Evolutionary conservation across 1,284 basidiomycete species (phyloP), one percentile per base, ranked within the genome.

Genomic region (Sanghuangporus weigelae): DNA sequence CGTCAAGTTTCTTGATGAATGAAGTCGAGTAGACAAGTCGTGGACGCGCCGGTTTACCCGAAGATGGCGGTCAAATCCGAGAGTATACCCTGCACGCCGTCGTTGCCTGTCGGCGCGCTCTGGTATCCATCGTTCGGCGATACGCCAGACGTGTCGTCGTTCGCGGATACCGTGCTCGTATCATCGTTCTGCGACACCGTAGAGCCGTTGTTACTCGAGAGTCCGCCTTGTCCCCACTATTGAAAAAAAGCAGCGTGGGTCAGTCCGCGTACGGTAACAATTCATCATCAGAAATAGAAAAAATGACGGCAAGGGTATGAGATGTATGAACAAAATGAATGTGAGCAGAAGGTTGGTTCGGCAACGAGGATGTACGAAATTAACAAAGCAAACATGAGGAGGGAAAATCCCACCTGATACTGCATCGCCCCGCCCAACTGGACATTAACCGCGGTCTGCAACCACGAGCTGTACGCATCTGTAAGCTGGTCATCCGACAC

Each of bases 91-190:
- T 57, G 55, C 10, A 62, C 60, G 19, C 63, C 63, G 36, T 65
- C 64, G 42, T 31, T 16, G 42, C 60, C 60, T 12, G 64, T 65
- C 74, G 67, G 71, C 59, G 70, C 70, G 73, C 77, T 63, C 74
- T 73, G 66, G 70, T 89, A 89, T 69, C 86, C 86, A 72, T 89
- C 86, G 66, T 87, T 84, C 35, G 87, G 87, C 3, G 85, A 84
- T 23, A 73, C 57, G 14, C 80, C 81, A 7, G 79, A 77, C 26
- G 72, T 70, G 57, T 73, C 72, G 16, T 72, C 65, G 36, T 68
- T 74, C 7, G 74, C 67, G 40, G 73, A 73, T 48, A 71, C 68
- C 6, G 69, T 67, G 7, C 75, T 82, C 23, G 74, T 73, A 57
- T 71, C 71, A 23, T 69, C 63, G 50, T 69, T 66, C 0, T 76